These are phyloP conservation scores for Monosporascus sp. DNA, from an alignment of 2,329 filamentous ascomycete species.

Conservation along the genomic window DNA sequence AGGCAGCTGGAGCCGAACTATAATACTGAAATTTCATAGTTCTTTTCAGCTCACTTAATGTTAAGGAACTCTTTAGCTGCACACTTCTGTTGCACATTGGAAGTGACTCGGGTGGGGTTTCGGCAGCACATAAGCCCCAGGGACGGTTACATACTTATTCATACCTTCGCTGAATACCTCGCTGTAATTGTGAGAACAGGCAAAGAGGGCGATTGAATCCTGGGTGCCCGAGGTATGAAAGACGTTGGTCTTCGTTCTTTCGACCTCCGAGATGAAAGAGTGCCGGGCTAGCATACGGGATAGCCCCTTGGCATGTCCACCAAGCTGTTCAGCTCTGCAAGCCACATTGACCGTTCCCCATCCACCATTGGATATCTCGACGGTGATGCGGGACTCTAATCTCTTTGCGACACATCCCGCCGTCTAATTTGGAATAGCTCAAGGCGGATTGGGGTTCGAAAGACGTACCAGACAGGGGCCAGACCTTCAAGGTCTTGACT, in stretches of 20 bases:
- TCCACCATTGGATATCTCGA: slow-evolving; percentile 19
- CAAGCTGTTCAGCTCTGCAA: slow-evolving; percentile 32
- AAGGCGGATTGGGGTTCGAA: slow-evolving; percentile 2
- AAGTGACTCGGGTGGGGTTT: no score
- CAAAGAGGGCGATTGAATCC: no score
- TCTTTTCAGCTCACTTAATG: background rate
- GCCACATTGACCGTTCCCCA: slow-evolving; percentile 15
- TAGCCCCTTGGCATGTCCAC: slow-evolving; percentile 20
- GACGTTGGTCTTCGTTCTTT: no score
- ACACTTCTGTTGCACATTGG: no score
- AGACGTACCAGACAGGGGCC: slow-evolving; percentile 1
- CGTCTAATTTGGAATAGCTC: slow-evolving; percentile 16
- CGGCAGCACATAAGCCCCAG: no score
- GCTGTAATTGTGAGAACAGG: no score
- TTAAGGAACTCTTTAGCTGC: background rate
- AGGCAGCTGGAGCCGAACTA: background rate
- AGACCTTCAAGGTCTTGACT: slow-evolving; percentile 1
- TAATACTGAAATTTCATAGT: background rate
- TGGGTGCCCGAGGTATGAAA: no score
- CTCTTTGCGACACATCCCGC: slow-evolving; percentile 11
- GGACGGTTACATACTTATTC: no score
- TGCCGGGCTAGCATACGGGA: slow-evolving; percentile 17
- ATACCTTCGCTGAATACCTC: no score
- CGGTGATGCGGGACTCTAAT: slow-evolving; percentile 19
- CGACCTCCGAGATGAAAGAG: background rate